Evolutionary conservation across 345 rosid genomes (phyloP), one percentile per base, ranked within the genome.

Genomic region (Camelina laxa): DNA sequence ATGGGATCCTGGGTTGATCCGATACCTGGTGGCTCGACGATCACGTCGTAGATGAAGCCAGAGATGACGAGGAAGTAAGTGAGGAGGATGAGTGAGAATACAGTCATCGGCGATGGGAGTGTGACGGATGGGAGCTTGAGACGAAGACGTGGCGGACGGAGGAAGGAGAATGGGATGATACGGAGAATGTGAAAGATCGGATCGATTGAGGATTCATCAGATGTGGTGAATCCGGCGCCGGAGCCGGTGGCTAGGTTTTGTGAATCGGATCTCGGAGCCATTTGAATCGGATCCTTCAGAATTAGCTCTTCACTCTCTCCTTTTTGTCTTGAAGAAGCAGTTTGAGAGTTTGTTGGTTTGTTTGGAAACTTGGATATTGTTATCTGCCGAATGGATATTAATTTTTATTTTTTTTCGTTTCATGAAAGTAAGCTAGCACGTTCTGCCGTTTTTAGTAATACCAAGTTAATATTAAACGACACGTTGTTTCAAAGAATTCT

Each of bases 1-100:
- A 21, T 63, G 1, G 95, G 98, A 27, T 94, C 98, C 82, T 94
- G 98, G 2, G 81, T 80, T 53, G 98, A 94, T 16, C 98, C 97
- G 84, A 94, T 94, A 47, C 98, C 98, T 0, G 98, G 98, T 1
- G 98, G 98, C 84, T 94, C 96, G 0, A 91, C 97, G 49, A 91
- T 94, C 65, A 94, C 91, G 82, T 94, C 96, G 80, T 94, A 94
- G 80, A 94, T 84, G 79, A 94, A 82, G 6, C 98, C 98, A 0
- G 98, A 93, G 61, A 91, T 86, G 31, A 91, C 97, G 75, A 93
- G 88, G 84, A 89, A 93, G 91, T 91, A 93, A n/a, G 97, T 91
- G 59, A 93, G 94, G 82, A 93, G 92, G 55, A 93, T 72, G 30
- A 93, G 85, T 15, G 91, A 80, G 75, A 84, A 91, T 9, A 93